These are phyloP conservation scores for Fusarium cyanostomum DNA, from an alignment of 2,329 filamentous ascomycete species.

Conservation along the genomic window DNA sequence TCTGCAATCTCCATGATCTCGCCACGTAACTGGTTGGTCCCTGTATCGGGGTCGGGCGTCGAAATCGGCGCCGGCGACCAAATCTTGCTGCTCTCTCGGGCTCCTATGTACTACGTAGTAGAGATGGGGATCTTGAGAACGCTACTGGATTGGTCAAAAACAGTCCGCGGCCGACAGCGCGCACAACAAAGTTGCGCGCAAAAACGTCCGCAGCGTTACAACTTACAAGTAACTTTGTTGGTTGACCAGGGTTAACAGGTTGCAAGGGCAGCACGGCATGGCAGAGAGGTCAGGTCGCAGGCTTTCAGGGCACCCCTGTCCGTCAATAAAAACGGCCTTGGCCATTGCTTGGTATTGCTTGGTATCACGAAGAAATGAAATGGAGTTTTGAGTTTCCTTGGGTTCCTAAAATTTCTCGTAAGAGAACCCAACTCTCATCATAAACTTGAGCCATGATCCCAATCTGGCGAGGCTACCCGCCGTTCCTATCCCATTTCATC, in stretches of 20 bases:
- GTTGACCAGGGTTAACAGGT: neutral
- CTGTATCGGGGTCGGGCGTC: constrained; percentile 28
- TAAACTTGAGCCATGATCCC: neutral
- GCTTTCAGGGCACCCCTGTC: constrained; percentile 19
- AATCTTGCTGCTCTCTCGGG: neutral
- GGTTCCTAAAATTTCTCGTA: neutral
- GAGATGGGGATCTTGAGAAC: constrained; percentile 8
- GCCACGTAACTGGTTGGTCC: constrained; percentile 15
- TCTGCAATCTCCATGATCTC: constrained; percentile 13
- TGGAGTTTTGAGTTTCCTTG: constrained; percentile 1
- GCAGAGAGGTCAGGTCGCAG: constrained; percentile 16
- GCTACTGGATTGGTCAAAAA: constrained; percentile 5
- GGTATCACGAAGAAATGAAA: constrained; percentile 10
- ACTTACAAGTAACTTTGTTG: neutral
- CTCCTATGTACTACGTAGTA: neutral
- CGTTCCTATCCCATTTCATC: constrained; percentile 3
- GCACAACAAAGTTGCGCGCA: neutral
- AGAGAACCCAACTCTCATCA: neutral
- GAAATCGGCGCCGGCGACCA: constrained; percentile 25
- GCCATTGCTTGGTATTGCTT: neutral
- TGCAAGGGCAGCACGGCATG: constrained; percentile 21
- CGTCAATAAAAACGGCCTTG: constrained; percentile 5
- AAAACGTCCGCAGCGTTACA: neutral
- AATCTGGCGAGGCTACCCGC: constrained; percentile 3
- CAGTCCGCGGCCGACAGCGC: constrained; percentile 1